Base-by-base conservation (phyloP, 805 yeast genomes). In the Clavispora asparagi region DNA sequence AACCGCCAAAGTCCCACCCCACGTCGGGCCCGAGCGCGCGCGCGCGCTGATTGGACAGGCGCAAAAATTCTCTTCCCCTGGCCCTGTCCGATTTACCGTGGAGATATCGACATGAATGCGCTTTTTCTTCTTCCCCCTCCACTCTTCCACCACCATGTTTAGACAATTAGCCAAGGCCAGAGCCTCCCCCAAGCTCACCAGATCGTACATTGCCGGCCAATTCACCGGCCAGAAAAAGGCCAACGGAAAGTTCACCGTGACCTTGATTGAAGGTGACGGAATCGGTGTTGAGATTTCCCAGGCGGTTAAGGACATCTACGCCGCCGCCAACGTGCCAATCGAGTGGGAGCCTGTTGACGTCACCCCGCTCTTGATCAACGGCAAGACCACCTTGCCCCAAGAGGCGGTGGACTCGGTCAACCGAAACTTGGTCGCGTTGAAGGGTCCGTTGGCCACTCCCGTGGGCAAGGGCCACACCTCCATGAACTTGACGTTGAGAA, bases 401-500 rank as follows among this genome's bases (percentile, higher is more conserved):
- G 84, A 82, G 38, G 97, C 98, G 49, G 88, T 94, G 53, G 90
- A 87, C 60, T 87, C 95, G 40, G 91, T 94, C 73, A 88, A 89
- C 78, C 85, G 80, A 72, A 88, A 92, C 78, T 79, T 84, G 73
- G 92, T 94, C 53, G 99, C 98, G 45, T 80, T 94, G 64, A 94
- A 94, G 77, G 99, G 99, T 58, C 98, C 98, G 28, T 77, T 94
- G 63, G 98, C 97, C 46, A 94, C 99, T 36, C 99, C 99, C 47
- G 91, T 92, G 53, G 99, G 97, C 61, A 92, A 92, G 75, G 99
- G 99, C 65, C 98, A 94, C 78, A 89, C 89, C 64, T 91, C 98
- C 40, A 82, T 94, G 80, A 94, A 94, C 80, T 79, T 94, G 78
- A 92, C 99, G 32, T 79, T 94, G 71, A 89, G 99, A 79, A 88